Evolutionary conservation across 2,329 filamentous ascomycete genomes (phyloP).

Genomic region (Calonectria leucothoes): DNA sequence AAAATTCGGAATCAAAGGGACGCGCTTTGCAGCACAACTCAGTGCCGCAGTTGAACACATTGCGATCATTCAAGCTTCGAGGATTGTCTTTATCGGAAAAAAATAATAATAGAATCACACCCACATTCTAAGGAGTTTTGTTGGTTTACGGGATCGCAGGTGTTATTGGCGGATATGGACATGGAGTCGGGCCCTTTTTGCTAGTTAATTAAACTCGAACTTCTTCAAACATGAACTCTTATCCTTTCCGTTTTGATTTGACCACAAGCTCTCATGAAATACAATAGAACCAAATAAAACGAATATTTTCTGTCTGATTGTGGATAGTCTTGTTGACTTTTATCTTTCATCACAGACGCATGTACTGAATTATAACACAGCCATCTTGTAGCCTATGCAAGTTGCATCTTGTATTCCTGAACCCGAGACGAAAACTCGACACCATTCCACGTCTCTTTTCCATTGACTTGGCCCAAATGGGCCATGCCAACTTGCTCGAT

Average conservation of each 20-base stretch:
- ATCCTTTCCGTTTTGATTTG: too few species aligned
- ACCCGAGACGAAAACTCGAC: background rate
- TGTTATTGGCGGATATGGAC: background rate
- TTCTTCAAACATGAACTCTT: background rate
- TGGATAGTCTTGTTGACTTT: too few species aligned
- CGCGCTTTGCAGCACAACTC: background rate
- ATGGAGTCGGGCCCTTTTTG: background rate
- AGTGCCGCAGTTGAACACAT: slow-evolving; percentile 22
- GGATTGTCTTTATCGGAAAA: slow-evolving; percentile 25
- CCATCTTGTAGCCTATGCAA: background rate
- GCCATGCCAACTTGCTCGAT: background rate
- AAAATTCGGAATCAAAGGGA: slow-evolving; percentile 8
- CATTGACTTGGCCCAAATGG: background rate
- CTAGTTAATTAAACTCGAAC: background rate
- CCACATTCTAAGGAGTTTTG: background rate
- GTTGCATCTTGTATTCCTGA: background rate
- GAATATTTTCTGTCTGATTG: too few species aligned
- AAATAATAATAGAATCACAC: background rate
- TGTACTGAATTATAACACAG: too few species aligned
- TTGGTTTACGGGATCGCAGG: background rate
- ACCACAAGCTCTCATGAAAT: too few species aligned
- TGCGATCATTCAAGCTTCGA: slow-evolving; percentile 35
- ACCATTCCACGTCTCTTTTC: background rate
- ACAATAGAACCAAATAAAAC: too few species aligned
- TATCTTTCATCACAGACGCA: too few species aligned